Conservation (phyloP, 2,329 filamentous ascomycete genomes). For the Monilinia vaccinii-corymbosi region DNA sequence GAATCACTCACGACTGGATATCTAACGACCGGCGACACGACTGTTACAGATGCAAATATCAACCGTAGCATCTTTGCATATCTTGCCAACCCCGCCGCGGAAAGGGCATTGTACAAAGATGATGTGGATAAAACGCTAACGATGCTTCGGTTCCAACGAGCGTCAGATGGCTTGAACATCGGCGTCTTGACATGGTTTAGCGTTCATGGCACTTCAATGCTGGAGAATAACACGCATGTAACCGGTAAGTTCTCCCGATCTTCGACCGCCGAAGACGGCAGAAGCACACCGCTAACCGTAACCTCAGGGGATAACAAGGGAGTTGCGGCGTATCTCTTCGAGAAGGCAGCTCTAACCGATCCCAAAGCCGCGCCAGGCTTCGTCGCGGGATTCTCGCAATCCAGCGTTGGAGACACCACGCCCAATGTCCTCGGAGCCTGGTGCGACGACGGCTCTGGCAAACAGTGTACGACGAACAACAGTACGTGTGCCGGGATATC, state of each 20-base stretch:
- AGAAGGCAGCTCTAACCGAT: conserved; percentile 53
- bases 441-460: conserved; percentile 75
- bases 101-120: conserved; percentile 57
- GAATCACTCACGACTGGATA: conserved; percentile 55
- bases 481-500: conserved; percentile 58
- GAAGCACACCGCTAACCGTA: neutral
- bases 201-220: conserved; percentile 79
- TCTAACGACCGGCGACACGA: conserved; percentile 59
- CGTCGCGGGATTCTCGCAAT: conserved; percentile 85
- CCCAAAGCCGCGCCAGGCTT: conserved; percentile 56
- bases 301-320: conserved; percentile 66
- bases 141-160: conserved; percentile 66
- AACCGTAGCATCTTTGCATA: conserved; percentile 86
- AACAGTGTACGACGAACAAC: conserved; percentile 64
- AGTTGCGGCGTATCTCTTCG: conserved; percentile 76
- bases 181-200: conserved; percentile 76
- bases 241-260: conserved; percentile 43
- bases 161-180: conserved; percentile 63
- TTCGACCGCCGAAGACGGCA: neutral
- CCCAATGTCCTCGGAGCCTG: conserved; percentile 80
- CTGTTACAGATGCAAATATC: conserved; percentile 68
- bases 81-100: conserved; percentile 69
- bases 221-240: conserved; percentile 83
- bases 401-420: conserved; percentile 82
- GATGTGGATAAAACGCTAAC: conserved; percentile 67